Conservation (phyloP, 2,329 filamentous ascomycete genomes). For the Bipolaris gigantea region DNA sequence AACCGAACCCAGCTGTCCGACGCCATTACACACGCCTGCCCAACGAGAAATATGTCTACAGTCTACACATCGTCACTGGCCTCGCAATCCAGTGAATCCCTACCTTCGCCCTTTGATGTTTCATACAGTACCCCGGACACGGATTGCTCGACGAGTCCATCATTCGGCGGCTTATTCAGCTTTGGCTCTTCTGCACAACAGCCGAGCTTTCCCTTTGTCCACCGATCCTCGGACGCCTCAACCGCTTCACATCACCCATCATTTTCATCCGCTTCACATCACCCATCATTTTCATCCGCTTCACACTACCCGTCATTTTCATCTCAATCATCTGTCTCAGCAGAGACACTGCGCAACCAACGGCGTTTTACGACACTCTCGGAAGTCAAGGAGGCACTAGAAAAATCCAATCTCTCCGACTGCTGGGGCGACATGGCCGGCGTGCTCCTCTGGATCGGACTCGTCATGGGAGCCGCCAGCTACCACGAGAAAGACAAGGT, state of each 20-base stretch:
- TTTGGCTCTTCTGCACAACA: constrained; percentile 1
- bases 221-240: constrained; percentile 13
- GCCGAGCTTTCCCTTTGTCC: constrained; percentile 7
- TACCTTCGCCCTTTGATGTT: constrained; percentile 18
- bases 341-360: constrained; percentile 9
- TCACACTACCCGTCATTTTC: constrained; percentile 10
- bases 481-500: constrained; percentile 23
- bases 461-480: constrained; percentile 40
- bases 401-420: constrained; percentile 36
- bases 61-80: constrained; percentile 11
- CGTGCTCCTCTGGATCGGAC: constrained; percentile 43
- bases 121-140: constrained; percentile 27
- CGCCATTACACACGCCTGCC: constrained; percentile 21
- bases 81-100: constrained; percentile 19
- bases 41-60: not conserved
- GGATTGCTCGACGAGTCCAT: constrained; percentile 16
- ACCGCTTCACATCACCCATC: constrained; percentile 9
- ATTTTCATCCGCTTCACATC: constrained; percentile 6
- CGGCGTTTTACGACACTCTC: constrained; percentile 19
- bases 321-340: constrained; percentile 13
- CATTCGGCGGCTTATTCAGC: constrained; percentile 12
- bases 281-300: constrained; percentile 12
- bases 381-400: constrained; percentile 28
- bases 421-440: constrained; percentile 45
- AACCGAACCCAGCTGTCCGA: constrained; percentile 31